Conservation (phyloP, 768 basidiomycete species). For the Pulveroboletus sp. region DNA sequence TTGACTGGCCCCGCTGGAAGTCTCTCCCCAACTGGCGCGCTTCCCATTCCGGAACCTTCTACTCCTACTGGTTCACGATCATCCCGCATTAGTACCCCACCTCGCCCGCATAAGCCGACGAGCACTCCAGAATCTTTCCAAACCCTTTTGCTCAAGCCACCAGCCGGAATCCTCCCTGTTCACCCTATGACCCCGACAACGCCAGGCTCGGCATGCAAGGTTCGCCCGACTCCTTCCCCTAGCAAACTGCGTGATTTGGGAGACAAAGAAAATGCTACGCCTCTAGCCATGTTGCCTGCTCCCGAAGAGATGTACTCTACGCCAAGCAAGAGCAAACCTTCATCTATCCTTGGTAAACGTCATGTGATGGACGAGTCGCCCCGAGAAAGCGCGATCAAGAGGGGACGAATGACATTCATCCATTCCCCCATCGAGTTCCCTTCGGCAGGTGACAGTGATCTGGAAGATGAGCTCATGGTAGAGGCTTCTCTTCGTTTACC, state of each 20-base stretch:
- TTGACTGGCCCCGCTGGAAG: slow-evolving; percentile 1
- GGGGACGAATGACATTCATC: slow-evolving; percentile 27
- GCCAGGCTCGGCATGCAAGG: slow-evolving; percentile 25
- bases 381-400: slow-evolving; percentile 23
- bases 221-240: slow-evolving; percentile 26
- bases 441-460: slow-evolving; percentile 17
- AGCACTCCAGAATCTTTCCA: slow-evolving; percentile 31
- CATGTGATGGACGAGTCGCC: slow-evolving; percentile 34
- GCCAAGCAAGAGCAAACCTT: slow-evolving; percentile 24
- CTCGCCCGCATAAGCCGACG: slow-evolving; percentile 34
- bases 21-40: slow-evolving; percentile 4
- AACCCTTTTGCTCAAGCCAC: slow-evolving; percentile 25
- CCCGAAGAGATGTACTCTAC: slow-evolving; percentile 42
- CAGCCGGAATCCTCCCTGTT: slow-evolving; percentile 25
- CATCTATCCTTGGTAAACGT: slow-evolving; percentile 42
- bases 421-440: slow-evolving; percentile 31
- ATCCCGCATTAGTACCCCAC: slow-evolving; percentile 29
- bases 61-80: slow-evolving; percentile 25
- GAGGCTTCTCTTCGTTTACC: slow-evolving; percentile 22
- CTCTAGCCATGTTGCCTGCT: slow-evolving; percentile 35
- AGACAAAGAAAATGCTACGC: slow-evolving; percentile 62
- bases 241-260: slow-evolving; percentile 35
- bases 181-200: slow-evolving; percentile 28
- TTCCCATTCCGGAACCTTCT: slow-evolving; percentile 16
- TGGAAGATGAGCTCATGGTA: slow-evolving; percentile 30